These are phyloP conservation scores for Phaffia rhodozyma DNA, from an alignment of 1,284 basidiomycete genomes.

Conservation along the genomic window DNA sequence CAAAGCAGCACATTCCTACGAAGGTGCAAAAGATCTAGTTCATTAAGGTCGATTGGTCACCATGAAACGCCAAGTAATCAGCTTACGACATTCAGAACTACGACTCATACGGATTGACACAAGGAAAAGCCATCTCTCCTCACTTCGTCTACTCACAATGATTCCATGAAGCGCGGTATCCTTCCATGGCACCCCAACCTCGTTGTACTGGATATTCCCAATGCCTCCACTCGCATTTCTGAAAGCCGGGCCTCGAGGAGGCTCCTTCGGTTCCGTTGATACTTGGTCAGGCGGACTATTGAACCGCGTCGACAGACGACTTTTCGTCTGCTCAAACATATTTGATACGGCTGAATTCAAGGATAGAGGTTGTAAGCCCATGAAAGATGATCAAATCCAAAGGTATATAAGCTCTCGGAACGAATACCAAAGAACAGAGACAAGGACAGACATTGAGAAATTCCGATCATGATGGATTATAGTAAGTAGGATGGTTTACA, in stretches of 20 bases:
- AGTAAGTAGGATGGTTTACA: too few relatives aligned
- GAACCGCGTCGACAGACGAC: not conserved
- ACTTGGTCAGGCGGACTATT: not conserved
- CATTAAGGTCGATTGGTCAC: not conserved
- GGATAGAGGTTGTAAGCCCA: too few relatives aligned
- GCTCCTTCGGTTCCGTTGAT: not conserved
- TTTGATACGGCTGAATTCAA: not conserved
- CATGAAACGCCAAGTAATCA: not conserved
- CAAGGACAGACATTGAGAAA: too few relatives aligned
- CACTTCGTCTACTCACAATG: not conserved
- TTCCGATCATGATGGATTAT: too few relatives aligned
- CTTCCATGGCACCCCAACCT: not conserved
- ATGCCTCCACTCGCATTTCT: slow-evolving; percentile 7
- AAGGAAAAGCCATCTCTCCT: not conserved
- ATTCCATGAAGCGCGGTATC: not conserved
- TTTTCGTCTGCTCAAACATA: not conserved
- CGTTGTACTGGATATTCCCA: not conserved
- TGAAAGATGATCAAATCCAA: too few relatives aligned
- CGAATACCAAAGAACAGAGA: too few relatives aligned
- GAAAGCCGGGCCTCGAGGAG: not conserved
- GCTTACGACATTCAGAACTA: not conserved
- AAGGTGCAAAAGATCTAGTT: slow-evolving; percentile 74
- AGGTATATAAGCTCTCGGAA: too few relatives aligned
- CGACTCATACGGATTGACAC: not conserved
- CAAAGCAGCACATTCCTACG: slow-evolving; percentile 74